Evolutionary conservation across 2,329 filamentous ascomycete species (phyloP).

Genomic region (Sclerotinia trifoliorum): DNA sequence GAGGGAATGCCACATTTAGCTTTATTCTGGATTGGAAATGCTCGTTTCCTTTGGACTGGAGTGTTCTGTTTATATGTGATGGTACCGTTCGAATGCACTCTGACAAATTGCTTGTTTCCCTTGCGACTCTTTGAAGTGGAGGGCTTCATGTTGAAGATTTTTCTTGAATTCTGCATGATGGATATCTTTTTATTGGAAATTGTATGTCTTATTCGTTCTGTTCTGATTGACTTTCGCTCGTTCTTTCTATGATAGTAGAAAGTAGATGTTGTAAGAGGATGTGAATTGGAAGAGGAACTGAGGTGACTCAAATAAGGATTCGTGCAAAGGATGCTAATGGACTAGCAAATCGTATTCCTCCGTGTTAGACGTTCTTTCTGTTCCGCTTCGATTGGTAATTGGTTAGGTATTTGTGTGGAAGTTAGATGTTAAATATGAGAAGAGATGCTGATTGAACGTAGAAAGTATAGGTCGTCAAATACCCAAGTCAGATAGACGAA

Average conservation of each 20-base stretch:
- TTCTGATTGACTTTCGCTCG: neutral
- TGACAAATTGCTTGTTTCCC: neutral
- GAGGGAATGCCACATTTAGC: neutral
- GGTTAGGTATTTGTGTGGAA: neutral
- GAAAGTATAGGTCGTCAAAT: neutral
- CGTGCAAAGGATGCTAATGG: neutral
- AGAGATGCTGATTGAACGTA: neutral
- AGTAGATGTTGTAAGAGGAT: too few relatives aligned
- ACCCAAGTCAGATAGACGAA: too few relatives aligned
- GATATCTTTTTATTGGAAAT: neutral
- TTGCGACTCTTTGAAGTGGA: too few relatives aligned
- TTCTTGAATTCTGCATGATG: neutral
- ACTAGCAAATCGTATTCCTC: neutral
- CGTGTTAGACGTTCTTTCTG: too few relatives aligned
- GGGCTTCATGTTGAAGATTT: neutral
- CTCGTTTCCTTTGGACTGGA: too few relatives aligned
- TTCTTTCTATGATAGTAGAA: neutral
- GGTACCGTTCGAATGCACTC: rapidly evolving
- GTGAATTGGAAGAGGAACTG: rapidly evolving
- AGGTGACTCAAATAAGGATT: neutral
- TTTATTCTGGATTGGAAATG: too few relatives aligned
- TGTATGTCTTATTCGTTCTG: neutral
- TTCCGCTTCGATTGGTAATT: neutral
- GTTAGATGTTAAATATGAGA: neutral
- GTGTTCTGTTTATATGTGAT: neutral